Base-by-base conservation (phyloP, 139 green algal species). In the Tetraselmis striata region DNA sequence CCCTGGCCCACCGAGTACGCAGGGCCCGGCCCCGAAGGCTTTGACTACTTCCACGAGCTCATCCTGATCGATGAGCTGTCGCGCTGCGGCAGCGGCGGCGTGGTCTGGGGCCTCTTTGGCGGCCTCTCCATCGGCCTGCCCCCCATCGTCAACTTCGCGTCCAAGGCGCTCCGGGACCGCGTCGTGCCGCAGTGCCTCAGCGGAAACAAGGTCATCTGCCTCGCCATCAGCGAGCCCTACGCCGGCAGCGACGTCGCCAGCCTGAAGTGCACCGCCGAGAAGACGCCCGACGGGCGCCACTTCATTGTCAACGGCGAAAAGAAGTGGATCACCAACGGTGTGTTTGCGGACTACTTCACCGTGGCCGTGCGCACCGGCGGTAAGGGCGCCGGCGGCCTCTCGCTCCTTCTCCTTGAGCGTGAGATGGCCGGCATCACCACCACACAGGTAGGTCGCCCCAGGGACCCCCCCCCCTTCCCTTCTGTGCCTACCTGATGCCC, bases 321-420 rank as follows among this genome's bases (percentile, higher is more conserved):
- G 82, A 85, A 85, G 82, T 85, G 82, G 82, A 85, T 85, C 76
- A 82, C 82, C 31, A 85, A 85, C 77, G 82, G 82, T 23, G 2
- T 85, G 45, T 82, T 82, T 75, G 59, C 76, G 30, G 76, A 82
- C 76, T 85, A 78, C 45, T 85, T 85, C 82, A 78, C 45, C 24
- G 45, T 81, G 2, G 82, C 82, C 2, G 81, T 84, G 31, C 77
- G 82, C 31, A 85, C 82, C 1, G 82, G 82, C 22, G 82, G 82
- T 11, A 26, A 31, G 28, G 82, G 82, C 45, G 28, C n/a, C 23
- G 45, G 28, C 0, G 82, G 82, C 23, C 82, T 85, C 31, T 82
- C 76, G 5, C 32, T 85, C 28, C 27, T 85, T 5, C 76, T 85
- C 1, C 11, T 85, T 5, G 30, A 77, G 76, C 77, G 24, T 18